Evolutionary conservation across 1,284 basidiomycete genomes (phyloP).

Genomic region (Ceratobasidium sp.): DNA sequence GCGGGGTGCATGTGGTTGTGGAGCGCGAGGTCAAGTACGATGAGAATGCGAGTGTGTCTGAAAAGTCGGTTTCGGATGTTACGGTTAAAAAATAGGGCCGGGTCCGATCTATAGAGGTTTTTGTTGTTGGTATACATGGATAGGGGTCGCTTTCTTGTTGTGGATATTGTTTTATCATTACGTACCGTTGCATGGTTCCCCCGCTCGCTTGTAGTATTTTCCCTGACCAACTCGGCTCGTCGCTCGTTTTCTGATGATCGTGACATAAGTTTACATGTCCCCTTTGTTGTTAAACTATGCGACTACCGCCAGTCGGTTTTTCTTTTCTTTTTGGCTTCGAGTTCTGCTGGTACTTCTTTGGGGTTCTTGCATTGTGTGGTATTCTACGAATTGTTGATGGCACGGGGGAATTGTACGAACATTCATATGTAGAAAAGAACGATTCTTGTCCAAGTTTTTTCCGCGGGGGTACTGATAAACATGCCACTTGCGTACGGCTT

Average conservation of each 20-base stretch:
- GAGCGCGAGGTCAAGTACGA: constrained; percentile 37
- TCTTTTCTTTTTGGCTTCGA: too few species aligned
- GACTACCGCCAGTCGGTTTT: too few species aligned
- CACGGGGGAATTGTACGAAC: background rate
- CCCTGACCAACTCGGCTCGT: too few species aligned
- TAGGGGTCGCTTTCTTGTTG: too few species aligned
- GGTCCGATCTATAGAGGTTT: background rate
- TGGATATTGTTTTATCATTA: too few species aligned
- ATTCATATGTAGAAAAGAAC: background rate
- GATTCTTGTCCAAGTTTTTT: background rate
- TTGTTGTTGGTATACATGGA: background rate
- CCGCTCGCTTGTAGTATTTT: background rate
- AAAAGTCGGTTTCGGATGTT: constrained; percentile 28
- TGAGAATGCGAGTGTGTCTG: constrained; percentile 11
- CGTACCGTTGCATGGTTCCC: background rate
- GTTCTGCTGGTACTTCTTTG: background rate
- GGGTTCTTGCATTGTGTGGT: background rate
- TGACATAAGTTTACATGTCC: too few species aligned
- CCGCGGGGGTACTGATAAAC: background rate
- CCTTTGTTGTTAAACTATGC: too few species aligned
- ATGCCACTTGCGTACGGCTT: too few species aligned
- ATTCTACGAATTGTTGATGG: background rate
- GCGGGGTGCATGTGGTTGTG: constrained; percentile 15
- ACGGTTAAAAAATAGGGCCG: background rate
- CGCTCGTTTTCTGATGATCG: too few species aligned